A percentile compares a stretch with the other conserved stretches of the same genome.
Evolutionary conservation across 441 rosid species (phyloP).

Genomic region (Corymbia citriodora): DNA sequence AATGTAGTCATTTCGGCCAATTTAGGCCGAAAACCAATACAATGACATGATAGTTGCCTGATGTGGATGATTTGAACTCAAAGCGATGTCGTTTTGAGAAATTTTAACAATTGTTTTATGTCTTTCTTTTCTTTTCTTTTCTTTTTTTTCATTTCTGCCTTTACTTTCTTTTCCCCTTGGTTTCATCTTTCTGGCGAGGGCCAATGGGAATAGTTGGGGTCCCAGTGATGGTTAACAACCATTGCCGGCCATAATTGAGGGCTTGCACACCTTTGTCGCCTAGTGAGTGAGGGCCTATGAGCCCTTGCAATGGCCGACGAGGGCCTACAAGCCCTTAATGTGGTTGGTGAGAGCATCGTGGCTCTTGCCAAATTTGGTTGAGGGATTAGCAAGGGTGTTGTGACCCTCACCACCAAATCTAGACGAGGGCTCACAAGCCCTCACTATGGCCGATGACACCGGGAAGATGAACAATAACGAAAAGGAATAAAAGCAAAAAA

Average conservation of each 20-base stretch:
- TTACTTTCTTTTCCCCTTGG: background rate
- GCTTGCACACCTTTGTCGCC: background rate
- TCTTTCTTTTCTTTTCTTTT: background rate
- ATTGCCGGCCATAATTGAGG: background rate
- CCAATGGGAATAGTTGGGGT: fast-evolving
- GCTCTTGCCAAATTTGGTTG: too few species aligned
- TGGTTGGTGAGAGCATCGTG: background rate
- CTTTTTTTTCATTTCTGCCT: background rate
- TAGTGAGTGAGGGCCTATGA: background rate
- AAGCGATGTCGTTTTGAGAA: background rate
- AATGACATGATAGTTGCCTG: fast-evolving
- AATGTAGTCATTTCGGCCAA: background rate
- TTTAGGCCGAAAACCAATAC: background rate
- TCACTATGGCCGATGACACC: fast-evolving
- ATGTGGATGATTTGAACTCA: background rate
- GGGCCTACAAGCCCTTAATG: background rate
- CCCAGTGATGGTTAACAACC: background rate
- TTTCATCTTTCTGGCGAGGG: background rate
- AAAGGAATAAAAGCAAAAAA: background rate
- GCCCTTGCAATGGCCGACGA: background rate
- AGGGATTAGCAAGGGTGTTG: background rate
- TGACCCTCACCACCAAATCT: background rate
- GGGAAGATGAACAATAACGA: background rate
- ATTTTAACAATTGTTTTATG: background rate
- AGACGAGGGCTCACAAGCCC: fast-evolving